Percentiles rank a stretch among this genome's conserved stretches.
Conservation (phyloP, 257 asterid genomes). For the Asclepias syriaca region DNA sequence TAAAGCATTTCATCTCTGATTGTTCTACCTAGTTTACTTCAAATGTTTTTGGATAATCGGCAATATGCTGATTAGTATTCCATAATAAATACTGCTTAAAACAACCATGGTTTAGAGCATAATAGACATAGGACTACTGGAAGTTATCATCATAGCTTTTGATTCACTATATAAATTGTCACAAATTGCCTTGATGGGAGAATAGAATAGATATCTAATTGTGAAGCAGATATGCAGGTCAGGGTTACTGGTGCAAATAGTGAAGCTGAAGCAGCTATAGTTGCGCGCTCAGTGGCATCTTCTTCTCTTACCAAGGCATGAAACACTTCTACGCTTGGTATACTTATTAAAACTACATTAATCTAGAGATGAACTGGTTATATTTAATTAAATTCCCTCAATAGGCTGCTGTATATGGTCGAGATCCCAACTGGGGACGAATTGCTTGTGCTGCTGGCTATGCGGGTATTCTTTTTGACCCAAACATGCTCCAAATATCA, state of each 20-base stretch:
- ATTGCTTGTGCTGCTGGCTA: constrained; percentile 97
- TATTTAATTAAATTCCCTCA: constrained; percentile 10
- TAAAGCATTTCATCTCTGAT: background rate
- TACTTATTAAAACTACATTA: background rate
- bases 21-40: background rate
- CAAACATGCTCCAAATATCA: constrained; percentile 58
- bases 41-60: background rate
- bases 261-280: constrained; percentile 85
- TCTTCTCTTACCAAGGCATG: constrained; percentile 87
- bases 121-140: background rate
- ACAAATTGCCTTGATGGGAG: background rate
- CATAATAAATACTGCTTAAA: background rate
- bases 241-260: constrained; percentile 65
- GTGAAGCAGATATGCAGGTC: constrained; percentile 43
- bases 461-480: constrained; percentile 76
- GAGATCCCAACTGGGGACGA: constrained; percentile 99
- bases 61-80: background rate
- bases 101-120: background rate
- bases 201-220: background rate
- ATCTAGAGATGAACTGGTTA: background rate
- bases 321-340: background rate
- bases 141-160: background rate
- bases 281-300: constrained; percentile 95
- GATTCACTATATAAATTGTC: background rate
- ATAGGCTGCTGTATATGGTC: constrained; percentile 90